Conservation (phyloP, 306 rosid species). For the Rubus parviflorus region DNA sequence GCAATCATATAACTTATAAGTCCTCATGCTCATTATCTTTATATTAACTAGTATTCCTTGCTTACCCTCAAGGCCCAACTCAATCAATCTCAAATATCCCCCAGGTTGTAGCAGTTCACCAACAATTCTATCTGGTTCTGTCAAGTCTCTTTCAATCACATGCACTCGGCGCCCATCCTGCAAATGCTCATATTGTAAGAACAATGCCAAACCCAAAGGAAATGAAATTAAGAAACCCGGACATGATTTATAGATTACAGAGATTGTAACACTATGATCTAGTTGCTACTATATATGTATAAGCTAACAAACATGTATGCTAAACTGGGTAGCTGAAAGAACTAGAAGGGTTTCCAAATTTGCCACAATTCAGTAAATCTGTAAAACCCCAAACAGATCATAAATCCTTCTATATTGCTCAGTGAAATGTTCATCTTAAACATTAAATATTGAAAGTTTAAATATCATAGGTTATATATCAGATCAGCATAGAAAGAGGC, state of each 20-base stretch:
- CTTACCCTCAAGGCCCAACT: slow-evolving; percentile 15
- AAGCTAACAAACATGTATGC: neutral
- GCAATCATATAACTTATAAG: neutral
- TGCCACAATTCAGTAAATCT: neutral
- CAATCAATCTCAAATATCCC: slow-evolving; percentile 18
- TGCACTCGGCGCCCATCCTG: slow-evolving; percentile 51
- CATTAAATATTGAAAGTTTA: neutral
- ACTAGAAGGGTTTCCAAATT: neutral
- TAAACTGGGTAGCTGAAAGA: neutral
- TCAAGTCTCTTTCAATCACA: slow-evolving; percentile 53
- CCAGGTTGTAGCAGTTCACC: slow-evolving; percentile 25
- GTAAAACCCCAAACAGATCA: neutral
- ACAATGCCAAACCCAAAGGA: neutral
- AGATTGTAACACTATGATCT: neutral
- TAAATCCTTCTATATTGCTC: neutral
- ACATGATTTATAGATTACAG: neutral
- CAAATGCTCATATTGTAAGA: neutral
- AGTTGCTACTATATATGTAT: neutral
- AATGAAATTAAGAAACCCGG: neutral
- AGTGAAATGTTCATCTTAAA: neutral
- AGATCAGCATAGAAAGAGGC: neutral
- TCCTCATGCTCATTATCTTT: neutral
- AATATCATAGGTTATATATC: neutral
- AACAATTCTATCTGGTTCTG: slow-evolving; percentile 12
- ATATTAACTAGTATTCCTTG: neutral